A percentile compares a stretch with the other conserved stretches of the same genome.
phyloP scores from a whole-genome alignment of 176 grass and related monocot species.

The Ensete glaucum region DNA sequence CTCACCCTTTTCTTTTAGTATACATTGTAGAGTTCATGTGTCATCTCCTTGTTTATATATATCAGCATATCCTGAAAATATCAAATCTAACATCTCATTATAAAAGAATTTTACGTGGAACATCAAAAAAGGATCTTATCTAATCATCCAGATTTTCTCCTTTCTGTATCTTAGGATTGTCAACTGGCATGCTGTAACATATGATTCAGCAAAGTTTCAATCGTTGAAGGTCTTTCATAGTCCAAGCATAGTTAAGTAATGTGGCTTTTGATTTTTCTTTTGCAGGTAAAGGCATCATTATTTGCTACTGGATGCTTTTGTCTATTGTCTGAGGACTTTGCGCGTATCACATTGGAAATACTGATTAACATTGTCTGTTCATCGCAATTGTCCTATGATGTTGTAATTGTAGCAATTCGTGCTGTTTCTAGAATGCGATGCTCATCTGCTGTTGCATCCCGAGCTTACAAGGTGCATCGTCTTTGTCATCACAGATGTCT shows the following conservation, averaged over 20 bases:
- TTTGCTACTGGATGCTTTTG: constrained; percentile 63
- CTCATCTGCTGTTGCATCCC: constrained; percentile 45
- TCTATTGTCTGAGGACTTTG: constrained; percentile 63
- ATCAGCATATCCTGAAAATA: not conserved
- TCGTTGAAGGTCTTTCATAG: not conserved
- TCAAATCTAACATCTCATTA: not conserved
- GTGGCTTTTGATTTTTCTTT: not conserved
- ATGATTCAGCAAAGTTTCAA: not conserved
- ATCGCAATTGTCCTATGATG: constrained; percentile 24
- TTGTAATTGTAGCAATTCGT: constrained; percentile 44
- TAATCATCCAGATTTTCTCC: not conserved
- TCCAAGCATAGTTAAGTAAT: not conserved
- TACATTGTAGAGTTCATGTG: not conserved
- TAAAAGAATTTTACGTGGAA: not conserved
- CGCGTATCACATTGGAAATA: constrained; percentile 45
- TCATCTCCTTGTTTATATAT: not conserved
- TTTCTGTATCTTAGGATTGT: not conserved
- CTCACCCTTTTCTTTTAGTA: not conserved
- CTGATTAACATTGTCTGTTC: constrained; percentile 39
- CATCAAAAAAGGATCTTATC: not conserved
- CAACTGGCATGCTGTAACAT: not conserved
- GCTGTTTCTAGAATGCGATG: constrained; percentile 61
- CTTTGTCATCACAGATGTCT: not conserved
- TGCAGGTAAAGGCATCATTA: constrained; percentile 63
- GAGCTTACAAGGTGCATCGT: constrained; percentile 61